Evolutionary conservation across 1,139 yeast species (phyloP).

Genomic region (Schwanniomyces etchellsii): DNA sequence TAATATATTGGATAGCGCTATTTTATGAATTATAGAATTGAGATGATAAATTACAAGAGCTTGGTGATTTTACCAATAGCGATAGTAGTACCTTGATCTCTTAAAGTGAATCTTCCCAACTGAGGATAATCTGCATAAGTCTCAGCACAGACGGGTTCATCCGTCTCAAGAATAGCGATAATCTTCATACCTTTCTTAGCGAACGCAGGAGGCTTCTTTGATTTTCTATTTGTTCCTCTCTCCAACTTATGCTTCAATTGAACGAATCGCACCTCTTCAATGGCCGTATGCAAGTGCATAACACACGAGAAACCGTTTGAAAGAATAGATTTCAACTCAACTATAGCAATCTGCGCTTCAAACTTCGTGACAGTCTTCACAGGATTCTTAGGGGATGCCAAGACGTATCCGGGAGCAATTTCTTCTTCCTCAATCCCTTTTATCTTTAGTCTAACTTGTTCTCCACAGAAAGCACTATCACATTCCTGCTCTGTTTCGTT

Average conservation of each 20-base stretch:
- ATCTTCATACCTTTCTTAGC: conserved; percentile 99
- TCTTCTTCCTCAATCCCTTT: conserved; percentile 98
- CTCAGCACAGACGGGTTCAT: conserved; percentile 89
- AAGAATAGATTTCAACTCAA: conserved; percentile 87
- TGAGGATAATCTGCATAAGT: conserved; percentile 89
- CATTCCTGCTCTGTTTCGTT: conserved; percentile 97
- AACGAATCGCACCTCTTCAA: conserved; percentile 84
- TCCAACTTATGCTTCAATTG: conserved; percentile 88
- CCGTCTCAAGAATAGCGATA: conserved; percentile 82
- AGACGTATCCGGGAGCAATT: conserved; percentile 82
- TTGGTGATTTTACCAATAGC: conserved; percentile 96
- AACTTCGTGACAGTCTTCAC: conserved; percentile 86
- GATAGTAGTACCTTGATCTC: conserved; percentile 97
- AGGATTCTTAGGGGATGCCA: conserved; percentile 81
- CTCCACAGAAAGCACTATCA: conserved; percentile 88
- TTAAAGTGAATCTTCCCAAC: conserved; percentile 93
- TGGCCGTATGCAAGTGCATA: conserved; percentile 98
- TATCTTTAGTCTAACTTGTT: conserved; percentile 88
- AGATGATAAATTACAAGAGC: conserved; percentile 33
- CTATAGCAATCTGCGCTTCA: conserved; percentile 96
- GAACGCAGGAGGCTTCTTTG: conserved; percentile 95
- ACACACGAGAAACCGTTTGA: conserved; percentile 97
- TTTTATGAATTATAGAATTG: conserved; percentile 1
- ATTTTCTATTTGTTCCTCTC: conserved; percentile 93
- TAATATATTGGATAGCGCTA: conserved; percentile 2